Evolutionary conservation across 2,329 filamentous ascomycete genomes (phyloP).

Genomic region (Aaosphaeria arxii): DNA sequence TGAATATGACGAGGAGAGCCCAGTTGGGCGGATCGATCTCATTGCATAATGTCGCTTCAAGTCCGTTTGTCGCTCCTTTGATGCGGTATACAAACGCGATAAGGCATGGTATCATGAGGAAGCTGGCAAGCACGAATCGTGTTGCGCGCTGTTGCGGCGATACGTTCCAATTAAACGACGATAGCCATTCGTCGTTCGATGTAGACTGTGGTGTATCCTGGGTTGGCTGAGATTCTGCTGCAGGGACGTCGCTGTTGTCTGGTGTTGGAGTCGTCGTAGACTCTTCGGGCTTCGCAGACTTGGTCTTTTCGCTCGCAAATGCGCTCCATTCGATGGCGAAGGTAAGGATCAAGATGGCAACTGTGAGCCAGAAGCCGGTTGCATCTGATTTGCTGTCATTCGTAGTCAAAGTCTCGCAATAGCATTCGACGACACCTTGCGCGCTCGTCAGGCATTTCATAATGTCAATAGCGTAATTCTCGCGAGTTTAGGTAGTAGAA

Average conservation of each 20-base stretch:
- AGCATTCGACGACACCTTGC: too few species aligned
- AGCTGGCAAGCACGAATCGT: slow-evolving; percentile 1
- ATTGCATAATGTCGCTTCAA: not conserved
- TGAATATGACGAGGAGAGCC: slow-evolving; percentile 7
- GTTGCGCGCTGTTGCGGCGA: too few species aligned
- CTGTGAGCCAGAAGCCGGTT: too few species aligned
- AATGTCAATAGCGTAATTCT: too few species aligned
- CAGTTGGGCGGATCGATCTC: slow-evolving; percentile 4
- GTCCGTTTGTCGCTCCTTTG: not conserved
- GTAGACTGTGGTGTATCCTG: slow-evolving; percentile 1
- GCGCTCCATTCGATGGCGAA: not conserved
- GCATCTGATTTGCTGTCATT: too few species aligned
- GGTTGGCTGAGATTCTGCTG: not conserved
- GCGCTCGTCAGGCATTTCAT: too few species aligned
- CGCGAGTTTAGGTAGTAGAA: too few species aligned
- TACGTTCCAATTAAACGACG: slow-evolving; percentile 1
- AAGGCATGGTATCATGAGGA: slow-evolving; percentile 6
- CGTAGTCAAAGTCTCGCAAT: too few species aligned
- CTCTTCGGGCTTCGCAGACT: not conserved
- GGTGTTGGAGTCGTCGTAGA: not conserved
- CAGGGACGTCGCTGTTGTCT: not conserved
- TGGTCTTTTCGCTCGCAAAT: not conserved
- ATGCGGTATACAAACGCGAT: slow-evolving; percentile 12
- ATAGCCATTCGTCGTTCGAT: slow-evolving; percentile 2
- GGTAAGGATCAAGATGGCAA: not conserved